Evolutionary conservation across 202 grass and related monocot genomes (phyloP).

Genomic region (Zizania palustris): DNA sequence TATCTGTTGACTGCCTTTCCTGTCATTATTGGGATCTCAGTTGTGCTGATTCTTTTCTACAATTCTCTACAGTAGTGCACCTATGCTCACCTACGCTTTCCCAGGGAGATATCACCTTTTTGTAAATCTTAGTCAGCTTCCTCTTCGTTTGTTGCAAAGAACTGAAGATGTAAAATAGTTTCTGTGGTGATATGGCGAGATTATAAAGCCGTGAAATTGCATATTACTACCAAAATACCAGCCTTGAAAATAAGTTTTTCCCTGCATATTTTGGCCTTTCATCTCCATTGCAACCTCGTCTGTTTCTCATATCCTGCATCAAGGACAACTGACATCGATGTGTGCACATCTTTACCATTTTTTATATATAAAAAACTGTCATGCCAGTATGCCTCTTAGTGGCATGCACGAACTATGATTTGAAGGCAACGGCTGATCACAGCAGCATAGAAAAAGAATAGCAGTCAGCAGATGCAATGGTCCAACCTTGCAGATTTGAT

Average conservation of each 20-base stretch:
- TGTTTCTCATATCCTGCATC: background rate
- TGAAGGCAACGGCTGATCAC: slow-evolving; percentile 15
- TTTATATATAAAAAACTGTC: background rate
- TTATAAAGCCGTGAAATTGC: slow-evolving; percentile 26
- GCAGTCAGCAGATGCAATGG: background rate
- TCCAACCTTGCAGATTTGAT: background rate
- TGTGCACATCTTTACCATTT: background rate
- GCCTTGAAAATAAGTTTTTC: background rate
- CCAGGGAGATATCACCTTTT: slow-evolving; percentile 19
- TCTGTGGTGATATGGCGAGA: background rate
- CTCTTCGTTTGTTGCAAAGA: background rate
- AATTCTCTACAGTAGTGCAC: slow-evolving; percentile 82
- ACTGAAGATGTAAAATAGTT: slow-evolving; percentile 28
- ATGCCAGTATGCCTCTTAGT: slow-evolving; percentile 20
- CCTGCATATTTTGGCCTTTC: background rate
- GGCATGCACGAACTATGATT: slow-evolving; percentile 35
- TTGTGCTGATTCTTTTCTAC: slow-evolving; percentile 93
- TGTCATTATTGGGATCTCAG: slow-evolving; percentile 78
- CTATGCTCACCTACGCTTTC: slow-evolving; percentile 30
- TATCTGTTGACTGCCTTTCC: slow-evolving; percentile 85
- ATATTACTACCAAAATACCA: background rate
- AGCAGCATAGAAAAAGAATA: slow-evolving; percentile 14
- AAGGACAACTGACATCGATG: background rate
- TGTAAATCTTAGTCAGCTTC: slow-evolving; percentile 15
- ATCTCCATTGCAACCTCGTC: background rate